phyloP scores from a whole-genome alignment of 2,329 filamentous ascomycete genomes.

The Pseudopithomyces chartarum region DNA sequence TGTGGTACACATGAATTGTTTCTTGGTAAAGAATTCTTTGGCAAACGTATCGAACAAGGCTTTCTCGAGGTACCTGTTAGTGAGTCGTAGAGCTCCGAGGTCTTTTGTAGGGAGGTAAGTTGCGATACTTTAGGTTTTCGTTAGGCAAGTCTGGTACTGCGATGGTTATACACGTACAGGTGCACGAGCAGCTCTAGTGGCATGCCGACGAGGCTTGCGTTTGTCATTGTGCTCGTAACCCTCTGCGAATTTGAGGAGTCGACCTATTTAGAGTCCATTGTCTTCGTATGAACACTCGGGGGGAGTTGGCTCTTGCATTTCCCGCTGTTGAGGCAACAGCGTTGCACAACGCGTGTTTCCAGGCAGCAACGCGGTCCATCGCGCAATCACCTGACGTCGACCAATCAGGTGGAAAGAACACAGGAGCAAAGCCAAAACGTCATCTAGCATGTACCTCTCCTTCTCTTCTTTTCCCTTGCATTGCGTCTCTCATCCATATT shows the following conservation, averaged over 20 bases:
- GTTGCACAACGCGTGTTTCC: background rate
- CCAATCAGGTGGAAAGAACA: background rate
- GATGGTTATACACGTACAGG: background rate
- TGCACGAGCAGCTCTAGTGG: constrained; percentile 64
- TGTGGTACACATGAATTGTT: constrained; percentile 60
- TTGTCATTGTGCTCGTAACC: constrained; percentile 21
- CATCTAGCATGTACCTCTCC: background rate
- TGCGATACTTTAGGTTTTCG: constrained; percentile 47
- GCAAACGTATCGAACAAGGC: constrained; percentile 62
- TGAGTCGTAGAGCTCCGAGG: constrained; percentile 59
- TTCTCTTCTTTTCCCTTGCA: background rate
- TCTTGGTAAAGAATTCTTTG: constrained; percentile 67
- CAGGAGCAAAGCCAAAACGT: background rate
- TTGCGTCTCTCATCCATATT: background rate
- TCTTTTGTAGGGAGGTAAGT: constrained; percentile 59
- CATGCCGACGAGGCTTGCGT: constrained; percentile 38
- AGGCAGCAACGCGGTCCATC: constrained; percentile 3
- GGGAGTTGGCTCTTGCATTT: no score
- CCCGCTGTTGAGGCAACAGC: background rate
- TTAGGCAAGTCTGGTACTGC: background rate
- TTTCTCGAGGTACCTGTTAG: constrained; percentile 61
- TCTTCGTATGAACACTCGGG: no score
- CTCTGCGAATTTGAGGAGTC: background rate
- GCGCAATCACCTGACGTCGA: background rate
- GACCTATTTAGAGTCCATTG: no score